These are phyloP conservation scores for Agastache rugosa DNA, from an alignment of 257 asterid species.

Conservation along the genomic window DNA sequence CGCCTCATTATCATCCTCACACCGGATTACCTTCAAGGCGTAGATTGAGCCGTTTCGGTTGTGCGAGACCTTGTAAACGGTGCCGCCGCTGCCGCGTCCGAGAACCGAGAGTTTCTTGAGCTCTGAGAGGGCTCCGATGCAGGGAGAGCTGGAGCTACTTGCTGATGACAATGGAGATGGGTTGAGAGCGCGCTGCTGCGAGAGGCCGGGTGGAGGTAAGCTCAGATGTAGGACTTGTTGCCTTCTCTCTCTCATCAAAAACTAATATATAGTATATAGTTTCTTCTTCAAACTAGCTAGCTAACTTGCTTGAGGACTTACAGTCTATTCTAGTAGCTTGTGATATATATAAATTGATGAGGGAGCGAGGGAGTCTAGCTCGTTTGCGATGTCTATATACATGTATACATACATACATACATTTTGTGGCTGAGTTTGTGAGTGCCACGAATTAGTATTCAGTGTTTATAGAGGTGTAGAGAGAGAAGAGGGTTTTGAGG, in stretches of 20 bases:
- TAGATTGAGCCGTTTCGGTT: conserved; percentile 40
- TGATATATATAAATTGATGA: no score
- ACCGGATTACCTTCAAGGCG: conserved; percentile 51
- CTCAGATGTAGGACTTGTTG: conserved; percentile 40
- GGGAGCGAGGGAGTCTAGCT: neutral
- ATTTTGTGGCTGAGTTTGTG: conserved; percentile 3
- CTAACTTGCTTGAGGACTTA: neutral
- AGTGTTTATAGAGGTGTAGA: neutral
- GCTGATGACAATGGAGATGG: conserved; percentile 47
- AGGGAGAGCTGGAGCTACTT: conserved; percentile 34
- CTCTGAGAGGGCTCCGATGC: conserved; percentile 38
- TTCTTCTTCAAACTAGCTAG: no score
- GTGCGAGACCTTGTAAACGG: conserved; percentile 55
- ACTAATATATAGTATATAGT: conserved; percentile 20
- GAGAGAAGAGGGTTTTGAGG: conserved; percentile 49
- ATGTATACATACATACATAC: conserved; percentile 9
- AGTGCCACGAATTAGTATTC: neutral
- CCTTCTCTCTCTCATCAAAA: conserved; percentile 48
- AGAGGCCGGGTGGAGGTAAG: conserved; percentile 40
- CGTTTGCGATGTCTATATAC: neutral
- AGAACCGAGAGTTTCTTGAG: conserved; percentile 47
- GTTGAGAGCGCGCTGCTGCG: conserved; percentile 28
- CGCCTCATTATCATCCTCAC: conserved; percentile 40
- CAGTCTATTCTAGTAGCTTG: neutral
- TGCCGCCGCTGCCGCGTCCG: conserved; percentile 56